Percentiles rank a stretch among this genome's conserved stretches.
Evolutionary conservation across 441 rosid genomes (phyloP).

Genomic region (Aquilaria agallochum): DNA sequence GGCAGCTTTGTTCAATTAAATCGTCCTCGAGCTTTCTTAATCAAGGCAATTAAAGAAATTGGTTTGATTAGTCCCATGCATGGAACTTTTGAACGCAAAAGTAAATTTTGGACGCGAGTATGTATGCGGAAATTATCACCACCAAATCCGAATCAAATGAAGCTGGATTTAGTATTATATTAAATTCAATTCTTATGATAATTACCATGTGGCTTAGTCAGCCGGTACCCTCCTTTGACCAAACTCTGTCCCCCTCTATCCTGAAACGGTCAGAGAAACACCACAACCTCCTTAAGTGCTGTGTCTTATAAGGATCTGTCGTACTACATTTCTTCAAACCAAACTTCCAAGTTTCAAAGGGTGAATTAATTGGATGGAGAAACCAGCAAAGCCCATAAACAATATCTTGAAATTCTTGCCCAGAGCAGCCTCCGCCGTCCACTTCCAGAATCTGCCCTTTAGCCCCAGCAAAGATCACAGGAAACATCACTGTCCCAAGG

Average conservation of each 20-base stretch:
- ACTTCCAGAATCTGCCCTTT: constrained; percentile 52
- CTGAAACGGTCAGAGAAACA: constrained; percentile 12
- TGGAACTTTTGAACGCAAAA: background rate
- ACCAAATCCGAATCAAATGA: background rate
- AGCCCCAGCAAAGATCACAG: constrained; percentile 63
- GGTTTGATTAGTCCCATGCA: no score
- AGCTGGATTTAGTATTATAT: constrained; percentile 5
- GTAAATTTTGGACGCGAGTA: background rate
- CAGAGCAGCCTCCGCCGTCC: constrained; percentile 47
- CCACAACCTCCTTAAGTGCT: background rate
- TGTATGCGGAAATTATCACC: background rate
- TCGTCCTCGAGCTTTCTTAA: no score
- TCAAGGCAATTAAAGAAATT: no score
- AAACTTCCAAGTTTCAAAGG: background rate
- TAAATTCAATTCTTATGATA: constrained; percentile 7
- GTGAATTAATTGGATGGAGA: constrained; percentile 30
- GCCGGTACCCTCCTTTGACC: constrained; percentile 19
- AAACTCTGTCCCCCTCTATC: background rate
- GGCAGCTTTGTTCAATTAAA: no score
- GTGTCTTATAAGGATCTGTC: background rate
- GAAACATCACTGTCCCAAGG: constrained; percentile 26
- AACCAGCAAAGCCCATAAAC: constrained; percentile 33
- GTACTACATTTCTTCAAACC: background rate
- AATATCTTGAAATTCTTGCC: constrained; percentile 60
- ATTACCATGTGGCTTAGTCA: background rate